These are phyloP conservation scores for Serendipita sp. DNA, from an alignment of 768 basidiomycete species.

Conservation along the genomic window DNA sequence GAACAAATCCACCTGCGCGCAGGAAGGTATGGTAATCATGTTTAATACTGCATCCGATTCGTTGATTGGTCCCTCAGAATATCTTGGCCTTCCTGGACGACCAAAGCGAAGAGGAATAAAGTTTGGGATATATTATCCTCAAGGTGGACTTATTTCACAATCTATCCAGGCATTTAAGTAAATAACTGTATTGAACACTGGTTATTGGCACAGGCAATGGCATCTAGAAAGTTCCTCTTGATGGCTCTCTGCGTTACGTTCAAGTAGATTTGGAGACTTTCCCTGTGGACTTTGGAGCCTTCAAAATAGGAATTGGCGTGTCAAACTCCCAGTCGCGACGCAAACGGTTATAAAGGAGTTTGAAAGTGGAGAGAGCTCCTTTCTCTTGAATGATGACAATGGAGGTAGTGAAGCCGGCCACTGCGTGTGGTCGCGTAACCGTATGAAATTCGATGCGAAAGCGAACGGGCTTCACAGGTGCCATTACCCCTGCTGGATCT, in stretches of 20 bases:
- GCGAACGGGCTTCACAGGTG: slow-evolving; percentile 48
- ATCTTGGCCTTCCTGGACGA: slow-evolving; percentile 59
- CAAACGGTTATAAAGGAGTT: slow-evolving; percentile 50
- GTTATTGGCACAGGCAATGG: no score
- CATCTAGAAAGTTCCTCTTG: not conserved
- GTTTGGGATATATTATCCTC: no score
- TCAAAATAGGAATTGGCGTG: slow-evolving; percentile 14
- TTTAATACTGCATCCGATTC: slow-evolving; percentile 1
- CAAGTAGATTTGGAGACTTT: not conserved
- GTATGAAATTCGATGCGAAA: slow-evolving; percentile 68
- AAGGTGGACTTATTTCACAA: no score
- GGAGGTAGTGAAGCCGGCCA: slow-evolving; percentile 37
- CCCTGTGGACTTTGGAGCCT: not conserved
- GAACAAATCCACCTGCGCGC: slow-evolving; percentile 22
- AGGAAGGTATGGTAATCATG: slow-evolving; percentile 23
- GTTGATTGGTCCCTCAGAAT: slow-evolving; percentile 36
- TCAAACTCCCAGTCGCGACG: slow-evolving; percentile 58
- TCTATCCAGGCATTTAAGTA: no score
- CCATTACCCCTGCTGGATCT: slow-evolving; percentile 38
- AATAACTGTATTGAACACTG: no score
- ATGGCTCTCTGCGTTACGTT: not conserved
- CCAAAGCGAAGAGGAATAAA: slow-evolving; percentile 49
- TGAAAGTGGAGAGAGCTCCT: slow-evolving; percentile 72
- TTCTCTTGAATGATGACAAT: slow-evolving; percentile 68
- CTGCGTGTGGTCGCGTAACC: slow-evolving; percentile 24